Evolutionary conservation across 371 early-diverging fungal species (phyloP).

Genomic region (Rhizopus delemar): DNA sequence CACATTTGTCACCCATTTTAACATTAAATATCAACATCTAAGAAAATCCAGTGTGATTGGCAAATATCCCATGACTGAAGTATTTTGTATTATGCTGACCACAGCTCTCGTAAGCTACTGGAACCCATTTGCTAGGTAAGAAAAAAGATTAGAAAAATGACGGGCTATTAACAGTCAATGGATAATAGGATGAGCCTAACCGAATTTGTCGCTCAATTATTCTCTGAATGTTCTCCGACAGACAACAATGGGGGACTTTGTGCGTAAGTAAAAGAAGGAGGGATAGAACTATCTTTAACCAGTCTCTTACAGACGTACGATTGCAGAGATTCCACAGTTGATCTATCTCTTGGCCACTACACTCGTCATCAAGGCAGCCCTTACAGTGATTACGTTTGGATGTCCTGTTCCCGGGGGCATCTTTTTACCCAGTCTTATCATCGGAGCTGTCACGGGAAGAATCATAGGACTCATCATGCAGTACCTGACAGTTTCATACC

Average conservation of each 20-base stretch:
- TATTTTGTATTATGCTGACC: constrained; percentile 66
- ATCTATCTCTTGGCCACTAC: constrained; percentile 61
- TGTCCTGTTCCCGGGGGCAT: constrained; percentile 87
- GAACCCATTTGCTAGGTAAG: constrained; percentile 71
- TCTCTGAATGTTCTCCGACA: constrained; percentile 75
- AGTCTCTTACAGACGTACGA: constrained; percentile 16
- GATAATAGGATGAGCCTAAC: constrained; percentile 61
- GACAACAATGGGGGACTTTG: constrained; percentile 69
- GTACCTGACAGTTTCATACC: constrained; percentile 54
- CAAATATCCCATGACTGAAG: constrained; percentile 69
- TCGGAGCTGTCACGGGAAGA: constrained; percentile 90
- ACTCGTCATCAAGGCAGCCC: constrained; percentile 61
- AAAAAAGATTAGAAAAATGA: not conserved
- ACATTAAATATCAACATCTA: constrained; percentile 65
- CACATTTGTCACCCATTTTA: constrained; percentile 73
- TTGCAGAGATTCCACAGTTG: constrained; percentile 45
- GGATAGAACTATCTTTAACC: not conserved
- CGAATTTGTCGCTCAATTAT: constrained; percentile 76
- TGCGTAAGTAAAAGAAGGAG: constrained; percentile 38
- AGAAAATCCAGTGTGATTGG: constrained; percentile 56
- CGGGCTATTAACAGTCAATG: not conserved
- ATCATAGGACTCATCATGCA: constrained; percentile 88
- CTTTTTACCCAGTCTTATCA: constrained; percentile 89
- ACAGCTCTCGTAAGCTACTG: constrained; percentile 76
- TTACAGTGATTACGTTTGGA: constrained; percentile 83